Evolutionary conservation across 2,329 filamentous ascomycete species (phyloP), one percentile per base, ranked within the genome.

Genomic region (Scytalidium lignicola): DNA sequence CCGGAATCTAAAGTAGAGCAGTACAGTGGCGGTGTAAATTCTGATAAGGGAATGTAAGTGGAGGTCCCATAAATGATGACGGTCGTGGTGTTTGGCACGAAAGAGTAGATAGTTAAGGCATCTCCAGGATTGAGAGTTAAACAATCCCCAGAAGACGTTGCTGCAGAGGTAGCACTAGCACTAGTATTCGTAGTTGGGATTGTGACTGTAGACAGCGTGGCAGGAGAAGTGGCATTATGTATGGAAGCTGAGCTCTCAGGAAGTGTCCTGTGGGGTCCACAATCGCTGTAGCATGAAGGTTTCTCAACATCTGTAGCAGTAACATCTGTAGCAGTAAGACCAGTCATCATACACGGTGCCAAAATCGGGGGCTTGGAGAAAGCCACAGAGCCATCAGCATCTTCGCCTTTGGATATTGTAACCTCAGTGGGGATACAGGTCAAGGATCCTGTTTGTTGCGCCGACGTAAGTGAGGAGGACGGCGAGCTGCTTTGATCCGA

Each of bases 81-180:
- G 18, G 58, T 62, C 13, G 47, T 59, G 1, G 59, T 59, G 41
- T 62, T 63, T 15, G 59, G 57, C 10, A 57, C 19, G 17, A 63
- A 50, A 3, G 41, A 39, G 44, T 49, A 63, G 12, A 56, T 28
- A 29, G 58, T 62, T 4, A 49, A 41, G 8, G 48, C n/a, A n/a
- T 59, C 46, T 8, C 47, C 52, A 3, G 55, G 46, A 2, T 32
- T 12, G 17, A 55, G 51, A 1, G 48, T 45, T 3, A 40, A 39
- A 20, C 55, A 56, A 19, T 28, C 18, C 20, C 47, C n/a, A 4
- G 26, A 44, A 9, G 17, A 43, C 32, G 41, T 32, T 12, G 22
- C 29, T 40, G 22, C 6, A 19, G 32, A 20, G 32, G 28, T 46
- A 21, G 44, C 17, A 40, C 39, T 46, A 15, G 23, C 28, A 40